These are phyloP conservation scores for Quercus rubra DNA, from an alignment of 306 rosid species.

Conservation along the genomic window DNA sequence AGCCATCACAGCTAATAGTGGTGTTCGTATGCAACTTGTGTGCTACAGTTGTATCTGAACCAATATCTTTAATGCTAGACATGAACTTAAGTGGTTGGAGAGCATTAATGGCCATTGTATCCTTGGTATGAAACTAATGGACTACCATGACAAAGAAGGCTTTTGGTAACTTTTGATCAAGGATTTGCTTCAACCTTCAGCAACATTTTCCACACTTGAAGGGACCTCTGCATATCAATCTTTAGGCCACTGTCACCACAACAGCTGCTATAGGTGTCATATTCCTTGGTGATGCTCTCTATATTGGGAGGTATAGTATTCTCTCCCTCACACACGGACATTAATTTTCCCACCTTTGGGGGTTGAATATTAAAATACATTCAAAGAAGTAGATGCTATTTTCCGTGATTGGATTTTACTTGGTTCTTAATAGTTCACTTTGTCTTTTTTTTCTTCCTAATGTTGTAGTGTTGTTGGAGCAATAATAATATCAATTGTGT, in stretches of 20 bases:
- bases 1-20: conserved; percentile 28
- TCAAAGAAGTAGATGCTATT: not conserved
- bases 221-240: conserved; percentile 27
- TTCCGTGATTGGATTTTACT: not conserved
- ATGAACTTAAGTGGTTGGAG: conserved; percentile 19
- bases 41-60: conserved; percentile 7
- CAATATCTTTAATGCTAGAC: conserved; percentile 21
- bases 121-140: conserved; percentile 4
- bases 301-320: conserved; percentile 29
- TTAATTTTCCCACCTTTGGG: not conserved
- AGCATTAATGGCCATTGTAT: conserved; percentile 15
- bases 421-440: not conserved
- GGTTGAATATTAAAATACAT: not conserved
- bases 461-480: conserved; percentile 38
- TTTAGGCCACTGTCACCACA: conserved; percentile 37
- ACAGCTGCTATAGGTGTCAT: conserved; percentile 29
- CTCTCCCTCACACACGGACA: not conserved
- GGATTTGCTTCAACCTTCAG: conserved; percentile 11
- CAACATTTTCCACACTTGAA: conserved; percentile 6
- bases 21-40: conserved; percentile 16
- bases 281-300: conserved; percentile 33
- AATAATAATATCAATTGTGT: conserved; percentile 23
- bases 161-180: not conserved
- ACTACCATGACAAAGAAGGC: not conserved
- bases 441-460: not conserved